Conservation (phyloP, 208 protist species). For the Trypanosoma boissoni region DNA sequence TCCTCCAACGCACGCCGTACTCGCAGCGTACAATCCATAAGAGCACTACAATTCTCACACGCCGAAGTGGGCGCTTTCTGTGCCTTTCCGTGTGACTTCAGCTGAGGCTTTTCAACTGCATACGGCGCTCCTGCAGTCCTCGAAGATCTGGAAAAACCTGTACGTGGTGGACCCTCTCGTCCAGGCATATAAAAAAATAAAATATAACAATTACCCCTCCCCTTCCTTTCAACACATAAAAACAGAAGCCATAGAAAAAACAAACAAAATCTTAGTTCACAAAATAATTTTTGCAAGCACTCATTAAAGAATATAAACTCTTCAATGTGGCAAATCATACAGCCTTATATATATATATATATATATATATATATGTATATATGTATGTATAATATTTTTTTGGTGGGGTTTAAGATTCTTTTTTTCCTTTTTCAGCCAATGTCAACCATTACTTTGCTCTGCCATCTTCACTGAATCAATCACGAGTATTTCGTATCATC, state of each 20-base stretch:
- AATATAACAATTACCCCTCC: not conserved
- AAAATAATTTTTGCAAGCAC: too few relatives aligned
- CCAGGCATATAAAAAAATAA: slow-evolving; percentile 18
- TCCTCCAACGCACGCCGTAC: slow-evolving; percentile 29
- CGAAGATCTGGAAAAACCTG: slow-evolving; percentile 3
- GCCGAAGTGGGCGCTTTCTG: not conserved
- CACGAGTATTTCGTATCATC: not conserved
- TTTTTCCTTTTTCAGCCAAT: not conserved
- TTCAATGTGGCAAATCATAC: not conserved
- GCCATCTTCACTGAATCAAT: not conserved
- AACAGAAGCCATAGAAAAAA: not conserved
- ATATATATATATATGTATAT: not conserved
- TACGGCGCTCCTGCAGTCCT: slow-evolving; percentile 8
- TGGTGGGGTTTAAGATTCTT: not conserved
- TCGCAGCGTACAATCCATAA: slow-evolving; percentile 13
- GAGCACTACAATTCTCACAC: slow-evolving; percentile 17
- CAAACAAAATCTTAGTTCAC: not conserved
- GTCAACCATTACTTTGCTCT: not conserved
- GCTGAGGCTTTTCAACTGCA: not conserved
- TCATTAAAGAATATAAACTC: too few relatives aligned
- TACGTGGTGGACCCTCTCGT: slow-evolving; percentile 6
- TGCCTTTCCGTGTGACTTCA: not conserved
- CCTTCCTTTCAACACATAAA: too few relatives aligned
- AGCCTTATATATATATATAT: not conserved
- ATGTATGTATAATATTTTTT: too few relatives aligned